These are phyloP conservation scores for Auricularia cornea DNA, from an alignment of 768 basidiomycete genomes.

Conservation along the genomic window DNA sequence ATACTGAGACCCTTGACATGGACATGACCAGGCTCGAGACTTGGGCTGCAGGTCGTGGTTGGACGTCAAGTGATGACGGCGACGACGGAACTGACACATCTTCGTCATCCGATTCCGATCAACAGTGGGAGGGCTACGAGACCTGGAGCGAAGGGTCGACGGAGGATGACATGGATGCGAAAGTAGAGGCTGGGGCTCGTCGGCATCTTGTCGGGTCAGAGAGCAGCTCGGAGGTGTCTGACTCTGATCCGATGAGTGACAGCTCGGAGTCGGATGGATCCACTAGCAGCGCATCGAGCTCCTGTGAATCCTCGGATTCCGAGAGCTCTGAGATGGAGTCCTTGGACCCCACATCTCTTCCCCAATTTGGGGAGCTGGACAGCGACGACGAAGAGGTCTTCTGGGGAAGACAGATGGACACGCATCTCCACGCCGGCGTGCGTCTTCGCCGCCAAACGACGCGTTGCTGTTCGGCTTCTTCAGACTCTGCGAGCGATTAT, in stretches of 20 bases:
- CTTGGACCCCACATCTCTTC: too few species aligned
- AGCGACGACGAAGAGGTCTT: conserved; percentile 1
- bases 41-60: not conserved
- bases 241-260: too few species aligned
- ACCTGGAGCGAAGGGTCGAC: conserved; percentile 17
- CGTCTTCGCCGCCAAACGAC: too few species aligned
- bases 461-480: too few species aligned
- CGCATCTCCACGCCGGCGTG: too few species aligned
- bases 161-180: conserved; percentile 1
- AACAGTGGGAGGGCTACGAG: conserved; percentile 11
- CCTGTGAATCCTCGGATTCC: too few species aligned
- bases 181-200: conserved; percentile 10
- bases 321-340: too few species aligned
- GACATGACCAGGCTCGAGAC: not conserved
- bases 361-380: too few species aligned
- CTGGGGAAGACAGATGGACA: too few species aligned
- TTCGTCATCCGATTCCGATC: conserved; percentile 2
- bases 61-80: not conserved
- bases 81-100: not conserved
- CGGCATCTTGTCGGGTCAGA: conserved; percentile 10
- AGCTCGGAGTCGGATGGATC: too few species aligned
- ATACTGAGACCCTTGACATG: not conserved
- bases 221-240: not conserved
- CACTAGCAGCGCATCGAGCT: too few species aligned
- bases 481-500: too few species aligned